Base-by-base conservation (phyloP, 306 rosid genomes). In the Lathyrus oleraceus region DNA sequence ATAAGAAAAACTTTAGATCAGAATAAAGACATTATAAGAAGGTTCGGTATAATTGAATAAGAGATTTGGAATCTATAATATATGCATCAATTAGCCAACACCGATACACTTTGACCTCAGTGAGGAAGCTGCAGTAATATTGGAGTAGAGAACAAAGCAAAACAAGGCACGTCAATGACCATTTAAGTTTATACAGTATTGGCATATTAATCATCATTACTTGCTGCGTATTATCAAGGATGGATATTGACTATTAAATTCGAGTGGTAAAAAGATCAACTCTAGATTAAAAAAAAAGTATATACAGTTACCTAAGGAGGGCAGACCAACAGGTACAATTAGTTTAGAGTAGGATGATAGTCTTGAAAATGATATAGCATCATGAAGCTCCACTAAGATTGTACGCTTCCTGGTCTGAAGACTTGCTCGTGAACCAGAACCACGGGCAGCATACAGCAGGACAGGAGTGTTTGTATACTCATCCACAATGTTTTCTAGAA, bases 361-460 rank as follows among this genome's bases (percentile, higher is more conserved):
- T 80, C 83, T 87, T 72, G 97, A 81, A 85, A 93, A 93, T 21
- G 98, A 90, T 76, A 93, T 40, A 13, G 91, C 88, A 74, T 88
- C 96, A 61, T 93, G 96, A 68, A 93, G 96, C 77, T 87, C 84
- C 84, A 70, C 86, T 47, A 70, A 69, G 73, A 90, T 69, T 59
- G 76, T 67, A 79, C 67, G 93, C 86, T 79, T 88, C 82, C 57
- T 81, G 79, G 84, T 90, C 61, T 49, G 85, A 44, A 58, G 87
- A 64, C 68, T 80, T 58, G 45, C 5, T 44, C 16, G 48, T 72
- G 91, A 72, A 62, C 48, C 74, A 74, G 89, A 85, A 70, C 87
- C 81, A 27, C 71, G 86, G 48, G 84, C 89, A 61, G 89, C 65
- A 87, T 85, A 93, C 71, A 93, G 80, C 72, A 90, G 67, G 39